Conservation (phyloP, 768 basidiomycete species). For the Phlegmacium glaucopus region DNA sequence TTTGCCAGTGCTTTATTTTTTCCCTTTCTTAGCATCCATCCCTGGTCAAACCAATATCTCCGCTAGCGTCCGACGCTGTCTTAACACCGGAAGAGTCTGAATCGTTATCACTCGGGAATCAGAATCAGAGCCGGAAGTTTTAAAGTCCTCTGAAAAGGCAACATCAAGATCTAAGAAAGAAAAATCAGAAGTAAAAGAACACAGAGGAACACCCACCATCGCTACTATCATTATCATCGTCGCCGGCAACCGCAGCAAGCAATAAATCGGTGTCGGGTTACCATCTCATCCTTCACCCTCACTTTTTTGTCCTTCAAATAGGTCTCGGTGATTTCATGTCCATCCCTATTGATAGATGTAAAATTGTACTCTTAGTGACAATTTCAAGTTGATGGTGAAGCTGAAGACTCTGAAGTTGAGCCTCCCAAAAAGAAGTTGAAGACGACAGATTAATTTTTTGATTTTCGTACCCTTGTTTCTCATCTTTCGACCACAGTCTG, state of each 20-base stretch:
- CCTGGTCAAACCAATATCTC: slow-evolving; percentile 62
- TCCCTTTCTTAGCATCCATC: slow-evolving; percentile 41
- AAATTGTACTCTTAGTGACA: slow-evolving; percentile 81
- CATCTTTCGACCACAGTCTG: too few species aligned
- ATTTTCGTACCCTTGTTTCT: too few species aligned
- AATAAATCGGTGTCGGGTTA: slow-evolving; percentile 80
- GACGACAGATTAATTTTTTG: too few species aligned
- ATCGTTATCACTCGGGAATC: slow-evolving; percentile 81
- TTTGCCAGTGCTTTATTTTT: slow-evolving; percentile 39
- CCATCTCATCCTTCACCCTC: slow-evolving; percentile 93
- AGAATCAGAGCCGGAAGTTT: slow-evolving; percentile 76
- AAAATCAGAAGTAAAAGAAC: slow-evolving; percentile 29
- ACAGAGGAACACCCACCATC: slow-evolving; percentile 46
- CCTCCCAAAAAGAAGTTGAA: slow-evolving; percentile 79
- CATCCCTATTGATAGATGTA: slow-evolving; percentile 93
- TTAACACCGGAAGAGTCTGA: slow-evolving; percentile 66
- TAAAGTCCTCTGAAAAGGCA: slow-evolving; percentile 74
- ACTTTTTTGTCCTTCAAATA: slow-evolving; percentile 92
- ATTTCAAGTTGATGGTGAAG: slow-evolving; percentile 60
- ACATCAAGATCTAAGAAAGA: background rate
- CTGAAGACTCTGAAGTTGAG: slow-evolving; percentile 44
- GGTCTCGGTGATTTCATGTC: slow-evolving; percentile 79
- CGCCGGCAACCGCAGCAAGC: slow-evolving; percentile 58
- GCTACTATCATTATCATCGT: slow-evolving; percentile 77
- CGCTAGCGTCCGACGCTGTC: slow-evolving; percentile 83